phyloP scores from a whole-genome alignment of 208 protist species.

The Wallacemonas collosoma region DNA sequence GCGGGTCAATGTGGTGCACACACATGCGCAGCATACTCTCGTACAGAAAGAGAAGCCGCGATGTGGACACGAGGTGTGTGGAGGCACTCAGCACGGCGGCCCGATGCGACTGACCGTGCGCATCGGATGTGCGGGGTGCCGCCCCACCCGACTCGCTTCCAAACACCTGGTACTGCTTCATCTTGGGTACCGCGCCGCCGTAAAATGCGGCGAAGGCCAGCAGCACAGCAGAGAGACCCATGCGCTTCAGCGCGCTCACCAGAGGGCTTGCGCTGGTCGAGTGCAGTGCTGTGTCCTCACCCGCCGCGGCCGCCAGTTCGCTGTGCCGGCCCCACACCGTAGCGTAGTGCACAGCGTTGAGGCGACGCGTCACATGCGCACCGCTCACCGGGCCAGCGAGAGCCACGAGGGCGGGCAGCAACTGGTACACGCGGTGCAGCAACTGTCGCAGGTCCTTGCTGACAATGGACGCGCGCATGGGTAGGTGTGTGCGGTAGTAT shows the following conservation, averaged over 20 bases:
- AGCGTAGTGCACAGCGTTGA: constrained; percentile 70
- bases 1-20: constrained; percentile 58
- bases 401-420: constrained; percentile 49
- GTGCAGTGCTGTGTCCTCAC: background rate
- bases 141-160: constrained; percentile 16
- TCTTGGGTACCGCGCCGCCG: constrained; percentile 67
- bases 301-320: background rate
- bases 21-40: constrained; percentile 68
- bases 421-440: constrained; percentile 60
- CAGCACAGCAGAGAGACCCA: constrained; percentile 77
- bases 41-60: constrained; percentile 66
- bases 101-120: constrained; percentile 71
- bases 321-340: constrained; percentile 50
- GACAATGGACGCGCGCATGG: constrained; percentile 71
- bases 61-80: constrained; percentile 48
- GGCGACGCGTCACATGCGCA: constrained; percentile 3
- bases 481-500: constrained; percentile 73
- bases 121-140: constrained; percentile 16
- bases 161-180: constrained; percentile 67
- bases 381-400: constrained; percentile 7
- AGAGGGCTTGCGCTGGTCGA: constrained; percentile 30
- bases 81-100: constrained; percentile 67
- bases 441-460: constrained; percentile 63
- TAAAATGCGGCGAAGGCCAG: constrained; percentile 83
- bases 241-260: constrained; percentile 51